Evolutionary conservation across 495 filamentous ascomycete genomes (phyloP).

Genomic region (Neurospora sp.): DNA sequence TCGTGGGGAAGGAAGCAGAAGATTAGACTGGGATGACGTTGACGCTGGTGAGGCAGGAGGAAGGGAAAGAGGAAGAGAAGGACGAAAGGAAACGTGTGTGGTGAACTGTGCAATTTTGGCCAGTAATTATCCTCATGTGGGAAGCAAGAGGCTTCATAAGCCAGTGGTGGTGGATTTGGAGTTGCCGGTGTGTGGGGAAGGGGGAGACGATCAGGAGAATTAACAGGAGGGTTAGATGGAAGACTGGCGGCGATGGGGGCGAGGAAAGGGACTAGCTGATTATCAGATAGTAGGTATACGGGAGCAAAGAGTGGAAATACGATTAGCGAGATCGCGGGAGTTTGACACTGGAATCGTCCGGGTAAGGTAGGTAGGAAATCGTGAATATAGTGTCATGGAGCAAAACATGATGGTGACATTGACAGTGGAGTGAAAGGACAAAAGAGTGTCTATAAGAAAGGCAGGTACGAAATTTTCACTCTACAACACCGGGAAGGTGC

Average conservation of each 20-base stretch:
- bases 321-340: too few relatives aligned
- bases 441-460: too few relatives aligned
- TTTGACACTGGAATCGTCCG: too few relatives aligned
- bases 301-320: too few relatives aligned
- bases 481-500: background rate
- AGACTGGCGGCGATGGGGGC: too few relatives aligned
- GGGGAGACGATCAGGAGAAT: background rate
- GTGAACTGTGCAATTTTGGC: slow-evolving; percentile 68
- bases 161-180: slow-evolving; percentile 72
- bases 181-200: slow-evolving; percentile 44
- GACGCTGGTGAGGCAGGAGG: slow-evolving; percentile 23
- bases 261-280: too few relatives aligned
- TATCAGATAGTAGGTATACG: too few relatives aligned
- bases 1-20: slow-evolving; percentile 6
- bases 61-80: slow-evolving; percentile 21
- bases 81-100: slow-evolving; percentile 58
- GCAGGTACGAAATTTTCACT: background rate
- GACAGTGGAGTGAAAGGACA: too few relatives aligned
- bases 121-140: slow-evolving; percentile 51
- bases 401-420: too few relatives aligned
- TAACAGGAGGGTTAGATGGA: background rate
- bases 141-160: slow-evolving; percentile 53
- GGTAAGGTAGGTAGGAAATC: too few relatives aligned
- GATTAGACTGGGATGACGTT: slow-evolving; percentile 22
- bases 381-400: too few relatives aligned